Conservation (phyloP, 768 basidiomycete genomes). For the Leucocoprinus leucothites region DNA sequence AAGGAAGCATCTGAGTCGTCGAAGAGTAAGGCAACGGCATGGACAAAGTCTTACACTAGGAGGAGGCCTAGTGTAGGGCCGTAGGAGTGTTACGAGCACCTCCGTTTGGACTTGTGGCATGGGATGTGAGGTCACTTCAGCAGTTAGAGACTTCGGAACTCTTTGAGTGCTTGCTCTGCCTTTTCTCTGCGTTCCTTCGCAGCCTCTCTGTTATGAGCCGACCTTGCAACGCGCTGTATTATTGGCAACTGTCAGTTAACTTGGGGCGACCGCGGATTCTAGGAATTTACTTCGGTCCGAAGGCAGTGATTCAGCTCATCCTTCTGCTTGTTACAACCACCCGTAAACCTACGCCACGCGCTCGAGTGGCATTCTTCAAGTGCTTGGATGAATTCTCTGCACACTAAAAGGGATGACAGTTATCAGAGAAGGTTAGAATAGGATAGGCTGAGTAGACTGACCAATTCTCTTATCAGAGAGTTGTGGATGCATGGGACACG, state of each 20-base stretch:
- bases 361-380: constrained; percentile 67
- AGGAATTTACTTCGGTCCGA: constrained; percentile 55
- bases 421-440: not conserved
- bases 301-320: constrained; percentile 67
- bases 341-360: constrained; percentile 62
- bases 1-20: not conserved
- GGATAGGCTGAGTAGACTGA: constrained; percentile 21
- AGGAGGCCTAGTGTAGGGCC: too few relatives aligned
- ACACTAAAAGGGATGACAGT: constrained; percentile 40
- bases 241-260: constrained; percentile 11
- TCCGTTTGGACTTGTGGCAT: too few relatives aligned
- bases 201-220: constrained; percentile 53
- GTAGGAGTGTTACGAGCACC: too few relatives aligned
- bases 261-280: constrained; percentile 7
- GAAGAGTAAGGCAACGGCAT: too few relatives aligned
- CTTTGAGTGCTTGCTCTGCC: constrained; percentile 57
- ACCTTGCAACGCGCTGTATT: constrained; percentile 54
- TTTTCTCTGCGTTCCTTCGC: constrained; percentile 57
- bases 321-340: constrained; percentile 69
- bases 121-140: constrained; percentile 17
- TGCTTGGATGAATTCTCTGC: constrained; percentile 75
- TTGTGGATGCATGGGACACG: constrained; percentile 62
- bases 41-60: too few relatives aligned
- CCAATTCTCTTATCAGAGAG: constrained; percentile 64
- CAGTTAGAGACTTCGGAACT: constrained; percentile 49